Percentiles rank a stretch among this genome's conserved stretches.
Conservation (phyloP, 2,329 filamentous ascomycete species). For the Elsinoe australis region DNA sequence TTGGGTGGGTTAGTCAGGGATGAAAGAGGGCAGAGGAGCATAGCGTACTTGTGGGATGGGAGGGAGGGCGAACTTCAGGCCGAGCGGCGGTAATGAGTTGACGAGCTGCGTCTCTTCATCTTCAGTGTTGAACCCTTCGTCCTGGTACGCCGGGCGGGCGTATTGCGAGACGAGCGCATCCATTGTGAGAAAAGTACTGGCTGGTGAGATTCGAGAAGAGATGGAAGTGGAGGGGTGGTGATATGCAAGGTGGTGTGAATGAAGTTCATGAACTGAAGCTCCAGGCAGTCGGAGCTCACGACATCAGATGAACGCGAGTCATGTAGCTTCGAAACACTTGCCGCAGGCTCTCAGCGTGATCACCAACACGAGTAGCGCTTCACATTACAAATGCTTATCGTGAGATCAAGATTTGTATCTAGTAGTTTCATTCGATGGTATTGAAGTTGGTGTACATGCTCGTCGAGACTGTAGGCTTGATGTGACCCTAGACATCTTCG, state of each 20-base stretch:
- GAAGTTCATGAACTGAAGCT: background rate
- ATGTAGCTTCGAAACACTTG: background rate
- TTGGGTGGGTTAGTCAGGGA: constrained; percentile 32
- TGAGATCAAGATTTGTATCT: background rate
- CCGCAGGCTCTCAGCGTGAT: no score
- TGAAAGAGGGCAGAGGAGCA: background rate
- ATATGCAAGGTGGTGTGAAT: no score
- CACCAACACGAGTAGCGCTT: no score
- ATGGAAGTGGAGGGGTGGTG: background rate
- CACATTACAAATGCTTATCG: no score
- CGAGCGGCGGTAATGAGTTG: constrained; percentile 66
- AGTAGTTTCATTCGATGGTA: no score
- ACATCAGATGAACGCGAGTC: background rate
- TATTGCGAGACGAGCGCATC: constrained; percentile 90
- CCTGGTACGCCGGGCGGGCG: constrained; percentile 66
- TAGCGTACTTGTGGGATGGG: constrained; percentile 75
- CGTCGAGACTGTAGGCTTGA: no score
- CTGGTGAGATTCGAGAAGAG: background rate
- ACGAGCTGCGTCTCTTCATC: constrained; percentile 61
- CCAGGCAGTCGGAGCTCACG: constrained; percentile 15
- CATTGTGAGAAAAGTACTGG: constrained; percentile 48
- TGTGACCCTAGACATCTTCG: constrained; percentile 7
- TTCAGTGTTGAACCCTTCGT: constrained; percentile 60
- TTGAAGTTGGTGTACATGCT: no score
- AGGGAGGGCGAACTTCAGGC: constrained; percentile 89